These are phyloP conservation scores for Epithele typhae DNA, from an alignment of 768 basidiomycete species.

Conservation along the genomic window DNA sequence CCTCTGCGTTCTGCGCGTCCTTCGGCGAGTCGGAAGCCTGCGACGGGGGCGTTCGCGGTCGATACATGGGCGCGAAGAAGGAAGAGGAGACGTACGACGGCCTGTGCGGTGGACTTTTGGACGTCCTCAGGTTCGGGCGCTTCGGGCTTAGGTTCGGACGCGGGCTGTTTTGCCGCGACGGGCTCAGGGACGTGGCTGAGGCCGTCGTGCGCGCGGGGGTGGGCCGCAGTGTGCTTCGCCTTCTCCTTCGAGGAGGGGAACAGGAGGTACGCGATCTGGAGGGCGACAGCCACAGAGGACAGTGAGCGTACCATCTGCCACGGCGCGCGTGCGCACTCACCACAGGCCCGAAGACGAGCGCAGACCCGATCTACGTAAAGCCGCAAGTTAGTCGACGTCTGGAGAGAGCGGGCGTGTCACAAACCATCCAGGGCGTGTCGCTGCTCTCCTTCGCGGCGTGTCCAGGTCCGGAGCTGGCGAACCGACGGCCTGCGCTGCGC, in stretches of 20 bases:
- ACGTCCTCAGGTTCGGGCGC: neutral
- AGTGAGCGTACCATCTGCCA: neutral
- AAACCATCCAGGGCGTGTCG: slow-evolving; percentile 22
- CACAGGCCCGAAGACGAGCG: slow-evolving; percentile 20
- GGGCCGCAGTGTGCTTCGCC: slow-evolving; percentile 7
- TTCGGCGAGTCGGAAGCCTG: slow-evolving; percentile 10
- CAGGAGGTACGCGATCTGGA: slow-evolving; percentile 12
- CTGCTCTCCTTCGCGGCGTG: slow-evolving; percentile 16
- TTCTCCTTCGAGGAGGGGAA: slow-evolving; percentile 6
- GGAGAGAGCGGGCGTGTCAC: neutral
- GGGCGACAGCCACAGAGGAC: too few species aligned
- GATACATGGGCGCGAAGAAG: too few species aligned
- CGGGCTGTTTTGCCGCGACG: neutral
- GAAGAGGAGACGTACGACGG: neutral
- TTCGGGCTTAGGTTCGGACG: slow-evolving; percentile 1
- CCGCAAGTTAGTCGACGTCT: neutral
- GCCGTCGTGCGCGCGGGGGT: slow-evolving; percentile 3
- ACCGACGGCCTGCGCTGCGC: slow-evolving; percentile 11
- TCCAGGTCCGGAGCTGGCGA: slow-evolving; percentile 18
- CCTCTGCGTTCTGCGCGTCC: slow-evolving; percentile 12
- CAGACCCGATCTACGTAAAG: slow-evolving; percentile 22
- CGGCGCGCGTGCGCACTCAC: slow-evolving; percentile 8
- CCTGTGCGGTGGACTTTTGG: neutral
- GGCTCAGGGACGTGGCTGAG: slow-evolving; percentile 1
- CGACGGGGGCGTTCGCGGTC: neutral